Percentiles rank a stretch among this genome's conserved stretches.
Conservation (phyloP, 164 flowering plant species). For the Warburgia ugandensis region DNA sequence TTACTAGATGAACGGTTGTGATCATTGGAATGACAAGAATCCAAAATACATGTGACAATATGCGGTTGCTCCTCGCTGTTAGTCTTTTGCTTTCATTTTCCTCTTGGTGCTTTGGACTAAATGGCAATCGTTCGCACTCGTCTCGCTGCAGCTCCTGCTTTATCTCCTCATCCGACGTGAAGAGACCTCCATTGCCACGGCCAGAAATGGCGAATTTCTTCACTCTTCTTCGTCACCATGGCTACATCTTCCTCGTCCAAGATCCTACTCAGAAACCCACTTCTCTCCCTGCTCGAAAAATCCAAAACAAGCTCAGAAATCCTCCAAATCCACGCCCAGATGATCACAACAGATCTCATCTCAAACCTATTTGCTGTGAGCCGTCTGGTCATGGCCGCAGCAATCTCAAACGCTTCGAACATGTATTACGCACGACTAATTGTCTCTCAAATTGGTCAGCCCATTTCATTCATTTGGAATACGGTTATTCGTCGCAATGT, state of each 20-base stretch:
- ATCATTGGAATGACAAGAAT: too few species aligned
- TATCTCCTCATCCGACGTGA: too few species aligned
- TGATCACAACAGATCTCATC: constrained; percentile 20
- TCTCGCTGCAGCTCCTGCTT: too few species aligned
- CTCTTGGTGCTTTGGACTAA: too few species aligned
- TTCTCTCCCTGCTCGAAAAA: constrained; percentile 22
- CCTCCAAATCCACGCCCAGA: constrained; percentile 33
- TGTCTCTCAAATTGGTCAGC: constrained; percentile 15
- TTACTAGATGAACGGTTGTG: too few species aligned
- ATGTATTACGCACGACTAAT: constrained; percentile 13
- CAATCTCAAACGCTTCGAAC: constrained; percentile 3
- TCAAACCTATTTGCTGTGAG: constrained; percentile 17
- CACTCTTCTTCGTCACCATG: constrained; percentile 3
- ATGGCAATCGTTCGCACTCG: too few species aligned
- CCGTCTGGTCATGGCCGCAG: constrained; percentile 13
- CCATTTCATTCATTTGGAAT: constrained; percentile 26
- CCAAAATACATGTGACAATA: too few species aligned
- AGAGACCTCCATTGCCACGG: too few species aligned
- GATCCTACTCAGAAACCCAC: constrained; percentile 12
- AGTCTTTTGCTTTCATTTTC: too few species aligned
- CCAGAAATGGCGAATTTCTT: too few species aligned
- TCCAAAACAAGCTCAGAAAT: constrained; percentile 21
- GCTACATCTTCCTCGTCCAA: constrained; percentile 4
- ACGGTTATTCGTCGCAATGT: constrained; percentile 26
- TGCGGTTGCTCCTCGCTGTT: too few species aligned